Conservation (phyloP, 805 yeast genomes). For the Naumovozyma baii region DNA sequence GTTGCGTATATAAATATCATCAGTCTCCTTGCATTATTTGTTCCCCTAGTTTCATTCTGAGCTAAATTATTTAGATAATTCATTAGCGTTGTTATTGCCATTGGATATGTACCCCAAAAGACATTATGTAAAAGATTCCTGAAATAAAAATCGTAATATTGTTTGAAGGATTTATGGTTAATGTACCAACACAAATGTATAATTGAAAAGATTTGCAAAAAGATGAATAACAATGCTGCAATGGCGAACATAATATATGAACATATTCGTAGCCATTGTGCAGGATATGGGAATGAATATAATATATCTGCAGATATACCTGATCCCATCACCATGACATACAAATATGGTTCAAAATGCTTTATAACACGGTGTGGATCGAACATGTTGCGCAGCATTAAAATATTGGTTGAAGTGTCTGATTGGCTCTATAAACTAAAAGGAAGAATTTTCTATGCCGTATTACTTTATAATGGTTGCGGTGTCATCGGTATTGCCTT, state of each 20-base stretch:
- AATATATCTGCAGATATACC: conserved; percentile 60
- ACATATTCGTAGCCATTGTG: conserved; percentile 45
- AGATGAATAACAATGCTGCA: conserved; percentile 39
- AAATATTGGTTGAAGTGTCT: too few relatives aligned
- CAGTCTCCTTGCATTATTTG: conserved; percentile 28
- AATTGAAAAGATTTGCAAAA: conserved; percentile 34
- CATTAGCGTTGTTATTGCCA: conserved; percentile 63
- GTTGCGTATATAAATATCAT: conserved; percentile 44
- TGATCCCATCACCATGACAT: conserved; percentile 72
- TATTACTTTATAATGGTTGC: too few relatives aligned
- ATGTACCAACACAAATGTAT: conserved; percentile 32
- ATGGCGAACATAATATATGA: conserved; percentile 55
- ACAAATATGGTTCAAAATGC: conserved; percentile 45
- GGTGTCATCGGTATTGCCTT: conserved; percentile 6
- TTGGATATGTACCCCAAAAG: conserved; percentile 66
- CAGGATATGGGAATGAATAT: conserved; percentile 53
- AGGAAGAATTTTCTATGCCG: too few relatives aligned
- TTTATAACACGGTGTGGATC: not conserved
- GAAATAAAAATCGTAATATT: conserved; percentile 22
- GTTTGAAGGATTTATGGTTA: conserved; percentile 10
- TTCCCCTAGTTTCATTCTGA: conserved; percentile 12
- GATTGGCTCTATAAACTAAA: too few relatives aligned
- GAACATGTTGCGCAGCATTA: too few relatives aligned
- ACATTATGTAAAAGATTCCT: conserved; percentile 40
- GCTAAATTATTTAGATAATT: conserved; percentile 44